phyloP scores from a whole-genome alignment of 2,329 filamentous ascomycete genomes.

The Aplosporella prunicola region DNA sequence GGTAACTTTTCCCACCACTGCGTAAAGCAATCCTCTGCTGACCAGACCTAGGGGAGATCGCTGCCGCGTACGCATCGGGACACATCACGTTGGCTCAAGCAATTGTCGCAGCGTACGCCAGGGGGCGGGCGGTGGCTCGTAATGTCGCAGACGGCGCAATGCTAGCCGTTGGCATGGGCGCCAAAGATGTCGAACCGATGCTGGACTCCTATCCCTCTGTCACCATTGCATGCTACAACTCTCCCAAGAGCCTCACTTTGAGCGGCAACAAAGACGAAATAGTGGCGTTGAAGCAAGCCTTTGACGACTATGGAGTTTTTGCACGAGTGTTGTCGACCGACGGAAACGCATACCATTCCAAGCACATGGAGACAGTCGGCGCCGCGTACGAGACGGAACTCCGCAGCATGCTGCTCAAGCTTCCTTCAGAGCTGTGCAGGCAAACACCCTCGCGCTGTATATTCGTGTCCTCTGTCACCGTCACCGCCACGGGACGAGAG shows the following conservation, averaged over 20 bases:
- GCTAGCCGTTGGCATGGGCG: slow-evolving; percentile 18
- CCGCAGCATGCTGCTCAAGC: background rate
- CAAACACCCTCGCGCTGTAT: background rate
- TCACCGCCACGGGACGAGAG: background rate
- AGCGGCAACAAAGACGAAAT: slow-evolving; percentile 1
- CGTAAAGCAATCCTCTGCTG: slow-evolving; percentile 5
- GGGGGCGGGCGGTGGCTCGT: slow-evolving; percentile 5
- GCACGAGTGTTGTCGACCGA: slow-evolving; percentile 15
- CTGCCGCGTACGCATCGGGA: slow-evolving; percentile 12
- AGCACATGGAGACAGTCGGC: slow-evolving; percentile 12
- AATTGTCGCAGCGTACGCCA: slow-evolving; percentile 12
- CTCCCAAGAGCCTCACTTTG: slow-evolving; percentile 6
- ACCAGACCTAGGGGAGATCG: slow-evolving; percentile 15
- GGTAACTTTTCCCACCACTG: too few relatives aligned
- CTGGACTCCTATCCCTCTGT: slow-evolving; percentile 8
- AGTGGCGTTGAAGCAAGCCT: background rate
- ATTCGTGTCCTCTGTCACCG: slow-evolving; percentile 9
- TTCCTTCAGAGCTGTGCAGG: background rate
- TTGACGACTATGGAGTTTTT: slow-evolving; percentile 12
- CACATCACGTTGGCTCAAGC: slow-evolving; percentile 10
- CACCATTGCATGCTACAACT: slow-evolving; percentile 15
- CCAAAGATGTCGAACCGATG: slow-evolving; percentile 5
- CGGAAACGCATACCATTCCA: slow-evolving; percentile 16
- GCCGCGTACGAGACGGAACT: slow-evolving; percentile 11
- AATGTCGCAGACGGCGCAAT: slow-evolving; percentile 13